Base-by-base conservation (phyloP, 2,329 filamentous ascomycete genomes). In the Dactylella cylindrospora region DNA sequence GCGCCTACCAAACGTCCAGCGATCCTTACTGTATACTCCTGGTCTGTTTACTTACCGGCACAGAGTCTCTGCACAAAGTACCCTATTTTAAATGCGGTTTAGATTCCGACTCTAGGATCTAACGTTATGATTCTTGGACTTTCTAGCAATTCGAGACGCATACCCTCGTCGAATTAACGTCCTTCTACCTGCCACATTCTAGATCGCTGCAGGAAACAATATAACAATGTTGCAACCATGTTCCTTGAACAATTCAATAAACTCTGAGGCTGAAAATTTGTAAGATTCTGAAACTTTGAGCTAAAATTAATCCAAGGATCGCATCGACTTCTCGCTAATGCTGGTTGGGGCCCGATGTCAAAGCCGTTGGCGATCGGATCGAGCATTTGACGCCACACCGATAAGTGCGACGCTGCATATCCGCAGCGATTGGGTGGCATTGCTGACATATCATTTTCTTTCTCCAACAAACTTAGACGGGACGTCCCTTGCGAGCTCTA, bases 241-340 rank as follows among this genome's bases (percentile, higher is more conserved):
- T 46, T 8, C 41, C 33, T 19, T 40, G 19, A 25, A 43, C 9
- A 23, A 23, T 13, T 3, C 9, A 25, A n/a, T 45, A 55, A n/a
- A 46, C 41, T 41, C 51, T 55, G 51, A 55, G 41, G 51, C 51
- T 55, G 41, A 45, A 55, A 55, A 31, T 55, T 55, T 55, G 51
- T 33, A 55, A 55, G 23, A 55, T 32, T 12, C 31, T 1, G 13
- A 31, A 55, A 40, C 26, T 32, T 47, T 46, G 47, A 55, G 40
- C 43, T 55, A 55, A 55, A 55, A 55, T 55, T 55, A 47, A 32
- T 20, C 22, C 47, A 46, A 40, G 51, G 51, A 31, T 19, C 33
- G 51, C 47, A 55, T 40, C 51, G 51, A 55, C 33, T n/a, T n/a
- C n/a, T 47, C 51, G 51, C 40, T 46, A 55, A 55, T 46, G 51